Percentiles rank a stretch among this genome's conserved stretches.
Conservation (phyloP, 495 filamentous ascomycete genomes). For the Neurospora tetrasperma region DNA sequence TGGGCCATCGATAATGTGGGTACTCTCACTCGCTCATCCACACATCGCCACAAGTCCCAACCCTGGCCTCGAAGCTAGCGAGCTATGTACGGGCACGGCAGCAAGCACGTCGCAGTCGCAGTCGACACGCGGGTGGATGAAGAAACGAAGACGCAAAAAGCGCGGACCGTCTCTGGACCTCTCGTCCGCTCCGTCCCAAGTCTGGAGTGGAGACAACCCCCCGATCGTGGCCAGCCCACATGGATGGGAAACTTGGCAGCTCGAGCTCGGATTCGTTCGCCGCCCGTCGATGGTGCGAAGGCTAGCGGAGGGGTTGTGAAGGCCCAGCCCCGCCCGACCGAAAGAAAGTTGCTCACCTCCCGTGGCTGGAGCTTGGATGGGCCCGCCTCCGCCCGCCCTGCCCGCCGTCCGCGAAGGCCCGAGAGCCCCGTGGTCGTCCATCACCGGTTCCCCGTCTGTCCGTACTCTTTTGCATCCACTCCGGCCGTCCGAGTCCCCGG, state of each 20-base stretch:
- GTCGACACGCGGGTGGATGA: background rate
- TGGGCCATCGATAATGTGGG: background rate
- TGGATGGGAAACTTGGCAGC: conserved; percentile 1
- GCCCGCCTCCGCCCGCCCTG: background rate
- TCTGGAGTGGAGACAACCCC: background rate
- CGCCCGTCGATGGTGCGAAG: background rate
- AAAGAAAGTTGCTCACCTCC: background rate
- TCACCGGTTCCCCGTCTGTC: background rate
- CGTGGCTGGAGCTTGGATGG: background rate
- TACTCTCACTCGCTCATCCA: background rate
- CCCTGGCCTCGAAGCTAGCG: background rate
- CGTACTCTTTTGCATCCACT: background rate
- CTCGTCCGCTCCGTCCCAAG: background rate
- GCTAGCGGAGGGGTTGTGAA: background rate
- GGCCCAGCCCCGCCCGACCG: background rate
- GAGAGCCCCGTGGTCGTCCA: background rate
- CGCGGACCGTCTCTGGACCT: background rate
- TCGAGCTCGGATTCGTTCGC: background rate
- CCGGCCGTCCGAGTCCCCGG: background rate
- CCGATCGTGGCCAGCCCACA: background rate
- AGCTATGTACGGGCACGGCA: background rate
- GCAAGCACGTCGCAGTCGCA: background rate
- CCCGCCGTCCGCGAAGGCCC: background rate
- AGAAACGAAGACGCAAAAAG: background rate
- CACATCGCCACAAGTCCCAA: background rate